Evolutionary conservation across 2,329 filamentous ascomycete species (phyloP), one percentile per base, ranked within the genome.

Genomic region (Metarhizium humberi): DNA sequence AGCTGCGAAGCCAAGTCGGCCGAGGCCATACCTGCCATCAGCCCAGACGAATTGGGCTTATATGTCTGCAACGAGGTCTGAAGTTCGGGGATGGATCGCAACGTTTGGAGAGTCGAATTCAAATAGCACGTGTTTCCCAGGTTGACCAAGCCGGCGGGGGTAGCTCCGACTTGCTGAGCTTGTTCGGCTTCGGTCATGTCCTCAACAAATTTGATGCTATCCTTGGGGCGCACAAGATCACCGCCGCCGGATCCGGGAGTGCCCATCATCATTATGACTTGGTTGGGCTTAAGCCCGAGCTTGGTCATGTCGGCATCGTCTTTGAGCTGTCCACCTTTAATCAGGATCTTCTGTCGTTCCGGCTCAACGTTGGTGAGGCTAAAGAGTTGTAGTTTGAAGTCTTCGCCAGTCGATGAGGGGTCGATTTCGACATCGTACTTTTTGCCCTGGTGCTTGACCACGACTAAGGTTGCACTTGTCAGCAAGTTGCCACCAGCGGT

Each of bases 101-200:
- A 76, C 4, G 90, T 87, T 71, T 99, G 95, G n/a, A 99, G 78
- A 0, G 92, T 96, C 51, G 94, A 94, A 78, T 99, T 99, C 66
- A 97, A 85, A 70, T 99, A 99, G 76, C 94, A 99, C 4, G 95
- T 99, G 72, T 99, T 99, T 63, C 95, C 94, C 58, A 96, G 77
- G 67, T 99, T 99, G 69, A 88, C 81, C 58, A 99, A 76, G 50
- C 94, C 94, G 55, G 92, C 88, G 2, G 95, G 94, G 49, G 81
- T 92, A 50, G 92, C 92, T 56, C 90, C 91, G 57, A 86, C 87
- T 67, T 87, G 82, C 70, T 85, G 85, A 25, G 94, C 92, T 53
- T 85, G 83, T 71, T 97, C 92, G 34, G 91, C 92, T 69, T 95
- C 92, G 30, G 90, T 95, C 92, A 99, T 96, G 70, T 99, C 94